Base-by-base conservation (phyloP, 108 stramenopile species). In the Pelagomonas calceolata region DNA sequence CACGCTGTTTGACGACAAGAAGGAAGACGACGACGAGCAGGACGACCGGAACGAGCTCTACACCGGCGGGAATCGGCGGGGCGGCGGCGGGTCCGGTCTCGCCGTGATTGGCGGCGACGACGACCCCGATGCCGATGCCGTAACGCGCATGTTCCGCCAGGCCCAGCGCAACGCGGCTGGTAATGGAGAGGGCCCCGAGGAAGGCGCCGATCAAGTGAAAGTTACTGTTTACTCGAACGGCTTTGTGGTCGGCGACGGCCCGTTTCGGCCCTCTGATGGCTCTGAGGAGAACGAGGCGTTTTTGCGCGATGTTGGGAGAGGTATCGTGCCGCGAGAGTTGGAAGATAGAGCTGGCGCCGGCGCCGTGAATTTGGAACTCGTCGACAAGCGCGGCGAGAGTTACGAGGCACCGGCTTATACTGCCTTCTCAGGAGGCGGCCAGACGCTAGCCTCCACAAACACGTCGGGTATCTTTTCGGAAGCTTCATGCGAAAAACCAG, bases 1-100 rank as follows among this genome's bases (percentile, higher is more conserved):
- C 4, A 60, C 30, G 36, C 35, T 64, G 18, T 33, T 66, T 7
- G 71, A 72, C 71, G 63, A 37, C 17, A 72, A 72, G 34, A 66
- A 64, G 63, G 65, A 64, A 31, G 70, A 33, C 12, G 71, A 66
- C 35, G 71, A 30, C 26, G 65, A 66, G 10, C 64, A 64, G 33
- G 31, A 34, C 36, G 71, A 21, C 64, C 34, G 71, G 36, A 72
- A 72, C 65, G 71, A 72, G 71, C 65, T 65, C 71, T 72, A 72
- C 65, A 64, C 71, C 0, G 71, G 71, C 34, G 71, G 71, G 26
- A 64, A 32, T 4, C 18, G 29, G 36, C 36, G 65, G 32, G 64
- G 34, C 65, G 71, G 71, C 33, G 71, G 71, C 35, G 30, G 65
- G 10, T 51, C 45, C 34, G 71, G 71, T 26, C 64, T 44, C 30